These are phyloP conservation scores for Odontarrhena argentea DNA, from an alignment of 345 rosid species.

Conservation along the genomic window DNA sequence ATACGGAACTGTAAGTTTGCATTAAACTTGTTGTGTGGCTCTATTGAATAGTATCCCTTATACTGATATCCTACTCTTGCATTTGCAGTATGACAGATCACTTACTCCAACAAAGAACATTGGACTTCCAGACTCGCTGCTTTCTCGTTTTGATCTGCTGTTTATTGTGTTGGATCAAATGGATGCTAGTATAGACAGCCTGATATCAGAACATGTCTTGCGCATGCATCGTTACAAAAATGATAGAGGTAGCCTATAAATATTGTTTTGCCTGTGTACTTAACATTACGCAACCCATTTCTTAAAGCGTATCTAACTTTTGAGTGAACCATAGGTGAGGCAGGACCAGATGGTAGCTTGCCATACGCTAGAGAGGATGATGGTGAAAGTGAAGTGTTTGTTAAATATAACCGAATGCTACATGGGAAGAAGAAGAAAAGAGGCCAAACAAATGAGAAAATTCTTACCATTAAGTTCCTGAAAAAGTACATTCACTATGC, in stretches of 20 bases:
- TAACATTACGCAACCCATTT: conserved; percentile 1
- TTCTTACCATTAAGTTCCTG: conserved; percentile 80
- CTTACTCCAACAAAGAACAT: conserved; percentile 97
- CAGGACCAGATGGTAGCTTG: conserved; percentile 61
- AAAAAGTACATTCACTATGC: conserved; percentile 98
- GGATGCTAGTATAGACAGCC: conserved; percentile 93
- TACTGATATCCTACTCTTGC: conserved; percentile 7
- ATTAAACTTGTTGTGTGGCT: conserved; percentile 6
- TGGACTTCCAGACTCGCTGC: conserved; percentile 99
- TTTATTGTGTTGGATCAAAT: conserved; percentile 99
- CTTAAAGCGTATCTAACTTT: conserved; percentile 28
- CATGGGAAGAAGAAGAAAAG: conserved; percentile 78
- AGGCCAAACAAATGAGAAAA: conserved; percentile 68
- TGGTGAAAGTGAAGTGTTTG: conserved; percentile 79
- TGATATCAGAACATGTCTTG: conserved; percentile 89
- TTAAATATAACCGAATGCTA: conserved; percentile 84
- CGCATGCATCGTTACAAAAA: conserved; percentile 87
- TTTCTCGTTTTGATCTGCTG: conserved; percentile 94
- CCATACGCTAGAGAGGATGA: conserved; percentile 81
- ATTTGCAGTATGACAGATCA: conserved; percentile 89
- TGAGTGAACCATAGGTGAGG: conserved; percentile 54
- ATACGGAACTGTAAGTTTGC: conserved; percentile 87
- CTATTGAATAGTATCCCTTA: conserved; percentile 1
- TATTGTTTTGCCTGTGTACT: conserved; percentile 8
- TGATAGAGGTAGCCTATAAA: conserved; percentile 68